Conservation (phyloP, 2,329 filamentous ascomycete genomes). For the Phyllosticta ampelicida region DNA sequence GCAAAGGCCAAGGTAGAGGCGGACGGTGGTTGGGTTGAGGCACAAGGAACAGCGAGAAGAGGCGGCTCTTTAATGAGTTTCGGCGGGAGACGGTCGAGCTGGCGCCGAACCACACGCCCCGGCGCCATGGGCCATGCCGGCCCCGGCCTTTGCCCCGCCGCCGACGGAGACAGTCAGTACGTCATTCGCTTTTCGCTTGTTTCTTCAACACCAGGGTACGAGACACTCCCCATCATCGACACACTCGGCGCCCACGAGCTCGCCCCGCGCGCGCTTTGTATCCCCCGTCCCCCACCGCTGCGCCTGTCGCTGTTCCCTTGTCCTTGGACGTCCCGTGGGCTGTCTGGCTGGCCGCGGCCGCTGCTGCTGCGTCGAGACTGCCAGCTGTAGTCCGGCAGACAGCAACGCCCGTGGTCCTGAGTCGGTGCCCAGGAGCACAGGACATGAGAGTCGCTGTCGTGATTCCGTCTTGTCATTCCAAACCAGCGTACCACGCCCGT, state of each 20-base stretch:
- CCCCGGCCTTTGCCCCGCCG: no score
- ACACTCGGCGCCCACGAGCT: not conserved
- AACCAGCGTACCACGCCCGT: not conserved
- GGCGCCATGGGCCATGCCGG: no score
- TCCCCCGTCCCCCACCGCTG: not conserved
- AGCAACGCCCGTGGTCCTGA: not conserved
- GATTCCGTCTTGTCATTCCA: not conserved
- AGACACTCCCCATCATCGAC: not conserved
- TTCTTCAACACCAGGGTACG: not conserved
- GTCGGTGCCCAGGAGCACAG: no score
- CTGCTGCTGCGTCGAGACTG: not conserved
- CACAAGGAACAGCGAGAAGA: not conserved
- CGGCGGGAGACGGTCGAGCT: not conserved
- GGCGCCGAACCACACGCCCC: not conserved
- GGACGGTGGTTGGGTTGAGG: not conserved
- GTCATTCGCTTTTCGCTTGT: not conserved
- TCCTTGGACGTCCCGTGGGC: not conserved
- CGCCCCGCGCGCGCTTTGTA: not conserved
- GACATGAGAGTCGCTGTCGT: not conserved
- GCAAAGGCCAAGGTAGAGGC: no score
- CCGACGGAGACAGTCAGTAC: not conserved
- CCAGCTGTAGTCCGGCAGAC: not conserved
- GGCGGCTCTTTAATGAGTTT: not conserved
- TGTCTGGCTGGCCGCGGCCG: not conserved
- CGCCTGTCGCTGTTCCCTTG: not conserved